Conservation (phyloP, 495 filamentous ascomycete species). For the Xylaria acuta region DNA sequence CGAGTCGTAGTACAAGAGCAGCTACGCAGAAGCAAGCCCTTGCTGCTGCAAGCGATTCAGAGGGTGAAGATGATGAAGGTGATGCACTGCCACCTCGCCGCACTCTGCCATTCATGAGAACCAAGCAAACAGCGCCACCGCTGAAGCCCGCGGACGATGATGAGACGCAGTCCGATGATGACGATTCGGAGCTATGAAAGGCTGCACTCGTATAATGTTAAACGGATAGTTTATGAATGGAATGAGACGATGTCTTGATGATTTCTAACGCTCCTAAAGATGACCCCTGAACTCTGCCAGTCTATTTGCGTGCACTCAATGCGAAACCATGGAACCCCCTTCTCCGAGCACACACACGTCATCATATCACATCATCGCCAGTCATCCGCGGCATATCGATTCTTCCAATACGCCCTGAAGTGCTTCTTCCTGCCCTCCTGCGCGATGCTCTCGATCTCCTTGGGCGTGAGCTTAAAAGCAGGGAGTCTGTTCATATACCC, state of each 20-base stretch:
- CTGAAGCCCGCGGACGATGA: constrained; percentile 39
- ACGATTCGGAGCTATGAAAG: constrained; percentile 52
- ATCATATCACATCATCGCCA: constrained; percentile 47
- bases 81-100: constrained; percentile 33
- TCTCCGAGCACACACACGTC: neutral
- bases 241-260: constrained; percentile 20
- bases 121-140: constrained; percentile 32
- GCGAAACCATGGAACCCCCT: neutral
- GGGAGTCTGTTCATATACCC: constrained; percentile 66
- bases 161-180: constrained; percentile 54
- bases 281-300: neutral
- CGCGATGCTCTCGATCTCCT: constrained; percentile 72
- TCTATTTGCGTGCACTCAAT: neutral
- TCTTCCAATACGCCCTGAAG: constrained; percentile 70
- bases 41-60: constrained; percentile 14
- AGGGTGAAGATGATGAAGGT: constrained; percentile 23
- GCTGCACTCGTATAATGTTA: neutral
- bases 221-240: constrained; percentile 25
- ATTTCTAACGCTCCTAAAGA: neutral
- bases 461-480: constrained; percentile 71
- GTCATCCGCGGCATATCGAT: constrained; percentile 67
- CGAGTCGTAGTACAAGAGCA: constrained; percentile 28
- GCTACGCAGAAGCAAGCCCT: constrained; percentile 35
- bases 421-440: constrained; percentile 69
- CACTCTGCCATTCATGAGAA: constrained; percentile 43